A percentile compares a stretch with the other conserved stretches of the same genome.
These are phyloP conservation scores for Mucor indicus DNA, from an alignment of 371 early-diverging fungal genomes.

Conservation along the genomic window DNA sequence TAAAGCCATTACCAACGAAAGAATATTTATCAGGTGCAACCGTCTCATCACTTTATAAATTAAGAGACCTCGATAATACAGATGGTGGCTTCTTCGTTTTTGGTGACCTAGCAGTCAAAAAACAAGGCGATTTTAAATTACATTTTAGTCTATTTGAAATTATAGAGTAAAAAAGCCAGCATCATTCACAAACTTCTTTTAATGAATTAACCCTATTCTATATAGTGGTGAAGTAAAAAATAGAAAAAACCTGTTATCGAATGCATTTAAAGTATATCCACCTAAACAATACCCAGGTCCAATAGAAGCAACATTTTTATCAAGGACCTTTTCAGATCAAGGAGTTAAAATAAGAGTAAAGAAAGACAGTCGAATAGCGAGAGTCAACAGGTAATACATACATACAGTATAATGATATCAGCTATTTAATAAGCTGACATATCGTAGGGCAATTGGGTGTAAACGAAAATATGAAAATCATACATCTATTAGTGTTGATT, in stretches of 20 bases:
- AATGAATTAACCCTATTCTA: neutral
- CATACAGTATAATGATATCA: conserved; percentile 2
- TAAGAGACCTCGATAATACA: conserved; percentile 44
- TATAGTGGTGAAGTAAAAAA: conserved; percentile 32
- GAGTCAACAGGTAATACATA: conserved; percentile 3
- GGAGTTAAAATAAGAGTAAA: conserved; percentile 47
- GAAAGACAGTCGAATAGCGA: conserved; percentile 33
- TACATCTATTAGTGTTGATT: neutral
- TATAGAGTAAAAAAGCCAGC: conserved; percentile 55
- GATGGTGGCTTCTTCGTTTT: conserved; percentile 96
- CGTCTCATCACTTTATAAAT: conserved; percentile 42
- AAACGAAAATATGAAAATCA: conserved; percentile 4
- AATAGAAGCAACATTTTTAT: conserved; percentile 54
- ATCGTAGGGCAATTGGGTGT: conserved; percentile 1
- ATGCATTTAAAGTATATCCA: conserved; percentile 77
- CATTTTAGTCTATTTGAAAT: conserved; percentile 90
- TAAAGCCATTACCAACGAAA: conserved; percentile 15
- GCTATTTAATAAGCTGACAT: neutral
- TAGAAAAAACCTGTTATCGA: conserved; percentile 44
- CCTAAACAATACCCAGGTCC: conserved; percentile 93
- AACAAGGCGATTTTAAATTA: conserved; percentile 83
- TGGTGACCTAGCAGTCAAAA: conserved; percentile 88
- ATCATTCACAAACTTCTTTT: neutral
- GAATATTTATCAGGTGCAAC: conserved; percentile 42
- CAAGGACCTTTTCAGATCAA: conserved; percentile 48